A percentile compares a stretch with the other conserved stretches of the same genome.
Conservation (phyloP, 257 asterid genomes). For the Solanum corneliomulleri region DNA sequence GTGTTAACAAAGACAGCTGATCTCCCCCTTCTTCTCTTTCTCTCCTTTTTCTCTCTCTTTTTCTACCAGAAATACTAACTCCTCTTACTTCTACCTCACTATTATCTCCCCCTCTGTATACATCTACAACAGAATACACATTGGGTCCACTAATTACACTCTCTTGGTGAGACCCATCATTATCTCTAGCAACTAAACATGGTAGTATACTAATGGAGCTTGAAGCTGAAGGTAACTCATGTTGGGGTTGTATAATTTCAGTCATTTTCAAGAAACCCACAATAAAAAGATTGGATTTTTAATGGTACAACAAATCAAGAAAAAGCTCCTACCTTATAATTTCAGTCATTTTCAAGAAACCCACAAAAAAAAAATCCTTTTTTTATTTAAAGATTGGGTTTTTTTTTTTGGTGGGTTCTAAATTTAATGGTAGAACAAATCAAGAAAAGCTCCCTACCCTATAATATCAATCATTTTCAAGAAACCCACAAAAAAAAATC, state of each 20-base stretch:
- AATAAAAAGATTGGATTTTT: conserved; percentile 12
- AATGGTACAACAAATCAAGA: not conserved
- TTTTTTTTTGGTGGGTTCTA: not conserved
- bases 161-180: conserved; percentile 50
- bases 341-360: conserved; percentile 32
- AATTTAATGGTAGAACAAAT: not conserved
- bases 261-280: conserved; percentile 29
- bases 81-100: conserved; percentile 9
- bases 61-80: not conserved
- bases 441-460: not conserved
- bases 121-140: conserved; percentile 11
- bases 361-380: not conserved
- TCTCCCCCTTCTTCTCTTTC: conserved; percentile 30
- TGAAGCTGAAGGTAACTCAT: conserved; percentile 48
- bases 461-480: conserved; percentile 37
- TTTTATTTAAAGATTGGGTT: conserved; percentile 13
- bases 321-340: not conserved
- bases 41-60: conserved; percentile 18
- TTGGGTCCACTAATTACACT: not conserved
- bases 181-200: conserved; percentile 9
- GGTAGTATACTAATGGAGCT: conserved; percentile 23
- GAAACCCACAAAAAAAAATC: not conserved
- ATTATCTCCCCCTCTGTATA: conserved; percentile 14
- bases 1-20: conserved; percentile 26
- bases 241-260: conserved; percentile 36